Percentiles rank a stretch among this genome's conserved stretches.
Conservation (phyloP, 176 grass and related monocot species). For the Musa troglodytarum region DNA sequence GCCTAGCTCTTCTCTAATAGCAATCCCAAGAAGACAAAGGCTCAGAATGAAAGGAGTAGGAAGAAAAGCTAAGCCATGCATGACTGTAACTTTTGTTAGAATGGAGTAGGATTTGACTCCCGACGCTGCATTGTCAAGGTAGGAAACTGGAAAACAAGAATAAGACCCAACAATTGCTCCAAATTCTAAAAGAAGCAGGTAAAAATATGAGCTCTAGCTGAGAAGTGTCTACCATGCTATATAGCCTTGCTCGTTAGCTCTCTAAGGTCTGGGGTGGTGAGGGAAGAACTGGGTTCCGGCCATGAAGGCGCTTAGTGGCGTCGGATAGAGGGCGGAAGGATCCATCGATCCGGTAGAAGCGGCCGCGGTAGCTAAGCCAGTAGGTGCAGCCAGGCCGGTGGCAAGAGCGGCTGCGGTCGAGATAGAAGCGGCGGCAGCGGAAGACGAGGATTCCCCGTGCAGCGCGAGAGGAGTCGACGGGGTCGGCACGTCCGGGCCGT, state of each 20-base stretch:
- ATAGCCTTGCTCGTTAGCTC: not conserved
- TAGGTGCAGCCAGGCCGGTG: conserved; percentile 19
- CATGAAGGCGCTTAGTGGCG: conserved; percentile 82
- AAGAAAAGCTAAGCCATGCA: not conserved
- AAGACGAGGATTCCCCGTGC: conserved; percentile 43
- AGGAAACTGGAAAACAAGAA: conserved; percentile 2
- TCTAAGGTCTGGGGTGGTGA: conserved; percentile 81
- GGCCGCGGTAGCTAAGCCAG: conserved; percentile 12
- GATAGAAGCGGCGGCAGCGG: conserved; percentile 20
- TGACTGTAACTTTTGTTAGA: not conserved
- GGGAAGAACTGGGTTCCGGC: conserved; percentile 97
- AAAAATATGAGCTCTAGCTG: no score
- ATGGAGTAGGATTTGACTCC: not conserved
- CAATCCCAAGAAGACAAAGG: conserved; percentile 7
- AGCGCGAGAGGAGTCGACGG: conserved; percentile 17
- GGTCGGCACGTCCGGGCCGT: conserved; percentile 53
- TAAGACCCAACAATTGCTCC: not conserved
- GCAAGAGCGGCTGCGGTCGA: not conserved
- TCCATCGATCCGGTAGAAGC: conserved; percentile 62
- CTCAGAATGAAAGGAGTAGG: conserved; percentile 7
- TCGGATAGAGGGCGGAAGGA: conserved; percentile 56
- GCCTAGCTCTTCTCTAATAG: not conserved
- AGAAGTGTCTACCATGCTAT: no score
- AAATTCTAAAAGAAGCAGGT: not conserved
- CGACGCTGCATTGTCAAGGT: not conserved